A percentile compares a stretch with the other conserved stretches of the same genome.
phyloP scores from a whole-genome alignment of 2,329 filamentous ascomycete species.

The Calonectria multiphialidica region DNA sequence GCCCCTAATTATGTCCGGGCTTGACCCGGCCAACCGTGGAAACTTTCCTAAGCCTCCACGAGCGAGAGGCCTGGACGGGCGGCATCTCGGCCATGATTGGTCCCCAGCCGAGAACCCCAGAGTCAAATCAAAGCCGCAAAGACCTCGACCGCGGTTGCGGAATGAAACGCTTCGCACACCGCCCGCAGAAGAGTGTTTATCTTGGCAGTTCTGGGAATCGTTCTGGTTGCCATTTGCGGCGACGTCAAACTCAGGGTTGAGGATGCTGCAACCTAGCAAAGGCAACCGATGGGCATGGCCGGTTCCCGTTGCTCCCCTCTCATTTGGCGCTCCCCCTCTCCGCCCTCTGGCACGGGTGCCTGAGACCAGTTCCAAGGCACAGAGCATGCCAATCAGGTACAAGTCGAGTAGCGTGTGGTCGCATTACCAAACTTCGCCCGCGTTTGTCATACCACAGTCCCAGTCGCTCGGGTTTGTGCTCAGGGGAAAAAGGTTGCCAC shows the following conservation, averaged over 20 bases:
- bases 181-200: conserved; percentile 26
- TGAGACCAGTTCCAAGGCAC: conserved; percentile 18
- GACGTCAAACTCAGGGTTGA: conserved; percentile 21
- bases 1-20: conserved; percentile 13
- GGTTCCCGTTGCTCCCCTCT: conserved; percentile 32
- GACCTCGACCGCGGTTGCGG: conserved; percentile 12
- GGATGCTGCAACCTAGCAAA: neutral
- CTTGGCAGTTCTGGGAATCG: conserved; percentile 34
- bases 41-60: conserved; percentile 7
- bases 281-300: neutral
- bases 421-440: conserved; percentile 16
- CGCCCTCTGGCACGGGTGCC: conserved; percentile 17
- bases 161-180: conserved; percentile 35
- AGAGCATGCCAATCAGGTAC: conserved; percentile 17
- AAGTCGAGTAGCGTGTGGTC: conserved; percentile 18
- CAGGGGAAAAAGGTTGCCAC: conserved; percentile 28
- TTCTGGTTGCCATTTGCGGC: conserved; percentile 35
- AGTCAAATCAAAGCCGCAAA: conserved; percentile 21
- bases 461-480: conserved; percentile 24
- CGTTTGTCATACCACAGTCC: conserved; percentile 23
- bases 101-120: neutral
- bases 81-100: conserved; percentile 5
- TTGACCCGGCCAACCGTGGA: conserved; percentile 18
- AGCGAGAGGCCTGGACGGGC: conserved; percentile 1
- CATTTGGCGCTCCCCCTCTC: conserved; percentile 8